Evolutionary conservation across 257 asterid species (phyloP).

Genomic region (Solanum commersonii): DNA sequence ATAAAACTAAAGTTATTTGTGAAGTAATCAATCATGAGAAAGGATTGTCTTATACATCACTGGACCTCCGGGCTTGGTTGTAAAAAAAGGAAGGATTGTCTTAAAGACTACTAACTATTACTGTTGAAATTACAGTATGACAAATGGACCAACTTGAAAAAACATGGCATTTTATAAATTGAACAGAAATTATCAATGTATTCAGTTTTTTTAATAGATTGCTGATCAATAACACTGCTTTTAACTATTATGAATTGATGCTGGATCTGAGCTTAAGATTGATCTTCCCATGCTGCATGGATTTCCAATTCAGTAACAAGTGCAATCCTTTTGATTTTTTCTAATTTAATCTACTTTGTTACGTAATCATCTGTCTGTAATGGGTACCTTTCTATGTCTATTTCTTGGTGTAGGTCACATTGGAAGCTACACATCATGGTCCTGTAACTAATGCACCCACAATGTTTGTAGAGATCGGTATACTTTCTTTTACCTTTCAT

Average conservation of each 20-base stretch:
- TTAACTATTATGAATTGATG: background rate
- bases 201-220: background rate
- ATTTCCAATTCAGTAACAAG: background rate
- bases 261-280: background rate
- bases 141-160: background rate
- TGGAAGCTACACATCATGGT: conserved; percentile 36
- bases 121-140: background rate
- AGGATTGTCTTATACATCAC: background rate
- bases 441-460: conserved; percentile 26
- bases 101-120: background rate
- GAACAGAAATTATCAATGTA: background rate
- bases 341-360: background rate
- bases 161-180: background rate
- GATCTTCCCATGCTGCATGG: background rate
- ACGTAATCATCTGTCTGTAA: background rate
- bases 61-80: background rate
- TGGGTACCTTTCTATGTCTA: background rate
- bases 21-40: background rate
- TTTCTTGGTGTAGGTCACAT: conserved; percentile 19
- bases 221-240: background rate
- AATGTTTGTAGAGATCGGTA: conserved; percentile 36
- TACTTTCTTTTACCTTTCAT: background rate
- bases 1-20: background rate
- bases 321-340: background rate
- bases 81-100: background rate